These are phyloP conservation scores for Xylariales sp. DNA, from an alignment of 2,329 filamentous ascomycete species.

Conservation along the genomic window DNA sequence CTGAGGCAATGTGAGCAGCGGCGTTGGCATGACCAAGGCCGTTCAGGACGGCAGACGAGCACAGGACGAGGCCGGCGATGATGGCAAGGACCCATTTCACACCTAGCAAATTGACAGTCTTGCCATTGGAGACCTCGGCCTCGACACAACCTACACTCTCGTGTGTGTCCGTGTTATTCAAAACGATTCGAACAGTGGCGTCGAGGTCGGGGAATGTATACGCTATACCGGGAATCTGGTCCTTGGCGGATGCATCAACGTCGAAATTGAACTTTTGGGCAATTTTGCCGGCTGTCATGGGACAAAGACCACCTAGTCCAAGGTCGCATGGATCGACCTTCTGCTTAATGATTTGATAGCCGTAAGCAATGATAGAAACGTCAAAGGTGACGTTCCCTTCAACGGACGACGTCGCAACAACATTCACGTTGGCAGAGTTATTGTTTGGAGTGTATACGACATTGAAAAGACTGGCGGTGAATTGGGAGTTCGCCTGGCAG, in stretches of 20 bases:
- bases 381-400: constrained; percentile 84
- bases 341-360: constrained; percentile 75
- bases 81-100: constrained; percentile 85
- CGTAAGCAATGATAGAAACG: constrained; percentile 82
- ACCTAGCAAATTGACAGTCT: constrained; percentile 82
- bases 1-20: constrained; percentile 86
- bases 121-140: constrained; percentile 82
- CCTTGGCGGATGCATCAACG: constrained; percentile 61
- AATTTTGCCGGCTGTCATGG: constrained; percentile 88
- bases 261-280: constrained; percentile 78
- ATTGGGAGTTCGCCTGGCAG: constrained; percentile 85
- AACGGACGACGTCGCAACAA: constrained; percentile 84
- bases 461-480: constrained; percentile 89
- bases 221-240: constrained; percentile 78
- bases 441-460: constrained; percentile 83
- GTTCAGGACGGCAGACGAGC: constrained; percentile 83
- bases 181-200: constrained; percentile 77
- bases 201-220: constrained; percentile 88
- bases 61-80: constrained; percentile 79
- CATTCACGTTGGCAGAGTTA: constrained; percentile 76
- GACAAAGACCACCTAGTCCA: constrained; percentile 81
- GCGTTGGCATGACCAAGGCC: constrained; percentile 88
- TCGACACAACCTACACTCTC: constrained; percentile 80
- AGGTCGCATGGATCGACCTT: constrained; percentile 80
- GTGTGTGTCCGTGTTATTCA: constrained; percentile 71